Evolutionary conservation across 352 stramenopile genomes (phyloP).

Genomic region (Lagenidium sp.): DNA sequence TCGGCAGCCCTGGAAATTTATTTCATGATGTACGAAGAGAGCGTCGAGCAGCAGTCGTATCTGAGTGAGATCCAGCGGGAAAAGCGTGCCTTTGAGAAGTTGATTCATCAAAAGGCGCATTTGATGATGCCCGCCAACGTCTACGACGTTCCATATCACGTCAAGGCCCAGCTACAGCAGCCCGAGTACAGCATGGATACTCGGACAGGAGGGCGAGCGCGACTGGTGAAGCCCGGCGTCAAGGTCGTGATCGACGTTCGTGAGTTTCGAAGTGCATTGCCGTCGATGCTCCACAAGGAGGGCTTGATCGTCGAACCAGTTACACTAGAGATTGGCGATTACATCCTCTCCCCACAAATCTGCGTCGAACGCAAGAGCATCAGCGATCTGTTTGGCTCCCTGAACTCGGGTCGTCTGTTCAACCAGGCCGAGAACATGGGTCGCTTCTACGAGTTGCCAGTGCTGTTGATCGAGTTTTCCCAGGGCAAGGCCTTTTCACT

Average conservation of each 20-base stretch:
- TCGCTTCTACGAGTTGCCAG: constrained; percentile 79
- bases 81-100: constrained; percentile 93
- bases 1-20: constrained; percentile 76
- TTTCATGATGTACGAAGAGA: constrained; percentile 96
- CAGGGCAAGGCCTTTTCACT: constrained; percentile 82
- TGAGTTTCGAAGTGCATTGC: constrained; percentile 94
- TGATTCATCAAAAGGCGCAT: constrained; percentile 94
- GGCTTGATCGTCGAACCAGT: constrained; percentile 90
- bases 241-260: constrained; percentile 93
- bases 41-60: constrained; percentile 94
- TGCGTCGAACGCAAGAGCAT: constrained; percentile 96
- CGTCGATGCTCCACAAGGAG: constrained; percentile 95
- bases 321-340: constrained; percentile 96
- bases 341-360: constrained; percentile 96
- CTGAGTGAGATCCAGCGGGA: constrained; percentile 92
- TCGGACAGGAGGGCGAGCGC: constrained; percentile 44
- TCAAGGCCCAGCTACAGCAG: constrained; percentile 46
- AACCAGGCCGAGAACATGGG: constrained; percentile 89
- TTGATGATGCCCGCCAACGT: constrained; percentile 87
- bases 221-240: constrained; percentile 28
- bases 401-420: constrained; percentile 94
- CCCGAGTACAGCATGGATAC: constrained; percentile 79
- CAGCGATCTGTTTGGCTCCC: constrained; percentile 94
- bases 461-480: constrained; percentile 96
- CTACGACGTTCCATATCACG: constrained; percentile 71